These are phyloP conservation scores for Barnettozyma californica DNA, from an alignment of 805 yeast genomes.

Conservation along the genomic window DNA sequence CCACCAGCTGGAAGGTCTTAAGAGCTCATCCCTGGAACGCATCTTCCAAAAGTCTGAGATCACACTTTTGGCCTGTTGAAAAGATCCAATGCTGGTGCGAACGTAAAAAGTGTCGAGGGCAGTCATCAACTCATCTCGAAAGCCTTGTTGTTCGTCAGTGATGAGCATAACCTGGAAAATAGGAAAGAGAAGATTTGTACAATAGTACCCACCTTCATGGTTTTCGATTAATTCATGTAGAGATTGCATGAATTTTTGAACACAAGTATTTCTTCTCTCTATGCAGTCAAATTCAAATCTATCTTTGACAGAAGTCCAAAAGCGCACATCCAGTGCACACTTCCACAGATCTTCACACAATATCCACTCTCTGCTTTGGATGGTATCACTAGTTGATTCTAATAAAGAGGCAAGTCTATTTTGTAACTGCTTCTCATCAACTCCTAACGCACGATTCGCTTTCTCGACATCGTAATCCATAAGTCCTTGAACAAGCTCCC, in stretches of 20 bases:
- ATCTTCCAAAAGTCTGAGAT: constrained; percentile 3
- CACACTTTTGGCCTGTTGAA: neutral
- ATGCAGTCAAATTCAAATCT: neutral
- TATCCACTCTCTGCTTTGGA: constrained; percentile 4
- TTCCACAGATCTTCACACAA: constrained; percentile 6
- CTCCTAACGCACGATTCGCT: neutral
- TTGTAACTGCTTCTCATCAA: neutral
- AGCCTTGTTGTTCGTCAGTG: neutral
- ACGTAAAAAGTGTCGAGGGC: neutral
- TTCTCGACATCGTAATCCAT: neutral
- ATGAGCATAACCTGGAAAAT: neutral
- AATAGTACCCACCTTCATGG: constrained; percentile 5
- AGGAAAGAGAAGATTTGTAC: constrained; percentile 7
- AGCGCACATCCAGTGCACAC: constrained; percentile 2
- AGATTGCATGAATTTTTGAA: neutral
- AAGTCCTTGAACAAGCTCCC: neutral
- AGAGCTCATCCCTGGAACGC: neutral
- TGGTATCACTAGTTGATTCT: neutral
- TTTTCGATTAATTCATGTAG: neutral
- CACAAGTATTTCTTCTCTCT: neutral
- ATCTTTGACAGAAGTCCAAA: neutral
- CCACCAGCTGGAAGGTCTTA: constrained; percentile 4
- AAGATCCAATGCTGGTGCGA: constrained; percentile 7
- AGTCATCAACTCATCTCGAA: neutral
- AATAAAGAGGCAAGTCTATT: neutral